Base-by-base conservation (phyloP, 306 rosid species). In the Clitoria ternatea region DNA sequence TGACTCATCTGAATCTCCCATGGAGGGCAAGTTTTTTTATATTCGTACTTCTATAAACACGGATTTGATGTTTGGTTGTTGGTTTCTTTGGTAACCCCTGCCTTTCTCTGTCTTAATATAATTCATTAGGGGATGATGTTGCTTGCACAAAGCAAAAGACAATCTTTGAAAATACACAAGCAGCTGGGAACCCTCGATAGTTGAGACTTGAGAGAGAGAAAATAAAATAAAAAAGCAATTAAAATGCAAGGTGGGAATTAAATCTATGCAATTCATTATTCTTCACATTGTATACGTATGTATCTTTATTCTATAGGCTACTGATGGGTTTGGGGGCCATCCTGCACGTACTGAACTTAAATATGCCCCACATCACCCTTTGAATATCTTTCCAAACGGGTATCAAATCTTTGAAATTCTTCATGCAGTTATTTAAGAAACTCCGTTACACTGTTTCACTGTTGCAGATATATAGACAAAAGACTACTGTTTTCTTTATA, bases 31-130 rank as follows among this genome's bases (percentile, higher is more conserved):
- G 6, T 70, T 76, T 54, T 77, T 74, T 49, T 37, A 42, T 57
- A 50, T 75, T 71, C 79, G 48, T 69, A 77, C 72, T 35, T 83
- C 74, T 63, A 36, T 77, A 82, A 92, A 85, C 96, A 85, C 54
- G 85, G 89, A 89, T 89, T 89, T 87, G 96, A 85, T 85, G 66
- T 85, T 55, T 73, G 18, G 3, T 88, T 88, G 91, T 85, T 82
- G 65, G 9, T 75, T 83, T 82, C 79, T 79, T 77, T 74, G 45
- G 30, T 61, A 68, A 63, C 40, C 47, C 18, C 49, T 43, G 27
- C 69, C 42, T 64, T 64, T 57, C 18, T 73, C 43, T 75, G 45
- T 23, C 74, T 42, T 52, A 60, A 48, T 29, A 35, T 29, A 70
- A 19, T 63, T 56, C 70, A 54, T 42, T 59, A 72, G 30, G 24